Conservation (phyloP, 331 rosid genomes). For the Cydonia oblonga region DNA sequence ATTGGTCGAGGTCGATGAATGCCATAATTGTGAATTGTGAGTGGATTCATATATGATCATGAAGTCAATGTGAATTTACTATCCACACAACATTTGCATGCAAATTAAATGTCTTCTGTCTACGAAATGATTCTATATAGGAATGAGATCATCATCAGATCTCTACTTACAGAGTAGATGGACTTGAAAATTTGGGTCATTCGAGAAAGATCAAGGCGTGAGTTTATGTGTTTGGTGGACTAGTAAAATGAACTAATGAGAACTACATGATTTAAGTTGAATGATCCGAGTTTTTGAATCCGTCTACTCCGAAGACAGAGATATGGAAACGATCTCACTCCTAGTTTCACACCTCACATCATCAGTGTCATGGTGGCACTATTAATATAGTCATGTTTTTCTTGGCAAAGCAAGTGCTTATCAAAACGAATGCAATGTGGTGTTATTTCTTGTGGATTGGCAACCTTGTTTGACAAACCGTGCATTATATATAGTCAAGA, state of each 20-base stretch:
- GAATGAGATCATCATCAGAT: background rate
- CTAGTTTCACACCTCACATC: background rate
- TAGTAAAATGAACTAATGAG: no score
- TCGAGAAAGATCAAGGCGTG: background rate
- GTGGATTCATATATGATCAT: background rate
- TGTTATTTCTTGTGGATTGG: background rate
- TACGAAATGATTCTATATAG: background rate
- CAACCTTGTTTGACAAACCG: background rate
- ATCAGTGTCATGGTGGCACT: background rate
- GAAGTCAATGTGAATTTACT: background rate
- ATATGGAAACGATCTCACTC: background rate
- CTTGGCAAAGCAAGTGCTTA: background rate
- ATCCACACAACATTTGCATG: background rate
- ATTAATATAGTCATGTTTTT: background rate
- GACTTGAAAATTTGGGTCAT: no score
- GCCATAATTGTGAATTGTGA: background rate
- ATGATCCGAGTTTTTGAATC: accelerated
- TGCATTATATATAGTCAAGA: no score
- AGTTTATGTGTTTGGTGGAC: background rate
- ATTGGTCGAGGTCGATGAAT: background rate
- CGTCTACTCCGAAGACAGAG: background rate
- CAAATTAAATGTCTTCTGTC: background rate
- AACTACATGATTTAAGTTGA: no score
- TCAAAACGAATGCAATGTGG: background rate
- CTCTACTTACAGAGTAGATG: background rate